Conservation (phyloP, 371 early-diverging fungal species). For the Apophysomyces trapeziformis region DNA sequence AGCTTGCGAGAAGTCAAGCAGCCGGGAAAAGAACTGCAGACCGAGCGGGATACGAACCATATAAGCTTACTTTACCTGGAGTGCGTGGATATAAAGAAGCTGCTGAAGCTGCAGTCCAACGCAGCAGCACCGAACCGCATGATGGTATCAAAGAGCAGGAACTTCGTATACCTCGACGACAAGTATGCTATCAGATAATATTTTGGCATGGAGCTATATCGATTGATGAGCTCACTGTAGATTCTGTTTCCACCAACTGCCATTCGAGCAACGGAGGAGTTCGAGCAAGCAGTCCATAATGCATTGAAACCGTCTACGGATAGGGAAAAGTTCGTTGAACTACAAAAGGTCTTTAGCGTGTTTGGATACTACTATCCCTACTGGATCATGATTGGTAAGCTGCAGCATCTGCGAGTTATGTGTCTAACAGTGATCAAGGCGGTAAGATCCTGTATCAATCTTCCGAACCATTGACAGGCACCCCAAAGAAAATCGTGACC, state of each 20-base stretch:
- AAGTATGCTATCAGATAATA: not conserved
- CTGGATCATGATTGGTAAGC: not conserved
- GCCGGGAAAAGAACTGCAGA: not conserved
- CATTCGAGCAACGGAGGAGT: not conserved
- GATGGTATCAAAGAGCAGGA: not conserved
- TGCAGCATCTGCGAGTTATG: not conserved
- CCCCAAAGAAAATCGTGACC: not conserved
- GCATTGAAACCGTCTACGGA: not conserved
- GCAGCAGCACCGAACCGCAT: not conserved
- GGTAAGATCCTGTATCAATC: not conserved
- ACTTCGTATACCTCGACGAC: not conserved
- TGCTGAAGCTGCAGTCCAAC: not conserved
- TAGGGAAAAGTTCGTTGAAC: not conserved
- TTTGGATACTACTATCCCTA: constrained; percentile 2
- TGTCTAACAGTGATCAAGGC: not conserved
- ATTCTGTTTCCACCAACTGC: not conserved
- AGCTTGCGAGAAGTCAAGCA: not conserved
- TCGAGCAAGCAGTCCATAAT: not conserved
- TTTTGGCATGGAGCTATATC: not conserved
- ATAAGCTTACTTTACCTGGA: not conserved
- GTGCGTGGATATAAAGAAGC: not conserved
- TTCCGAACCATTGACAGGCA: too few relatives aligned
- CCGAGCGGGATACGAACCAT: not conserved
- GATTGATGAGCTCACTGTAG: not conserved
- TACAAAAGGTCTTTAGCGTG: not conserved